phyloP scores from a whole-genome alignment of 2,329 filamentous ascomycete genomes.

The Alternaria arbusti region DNA sequence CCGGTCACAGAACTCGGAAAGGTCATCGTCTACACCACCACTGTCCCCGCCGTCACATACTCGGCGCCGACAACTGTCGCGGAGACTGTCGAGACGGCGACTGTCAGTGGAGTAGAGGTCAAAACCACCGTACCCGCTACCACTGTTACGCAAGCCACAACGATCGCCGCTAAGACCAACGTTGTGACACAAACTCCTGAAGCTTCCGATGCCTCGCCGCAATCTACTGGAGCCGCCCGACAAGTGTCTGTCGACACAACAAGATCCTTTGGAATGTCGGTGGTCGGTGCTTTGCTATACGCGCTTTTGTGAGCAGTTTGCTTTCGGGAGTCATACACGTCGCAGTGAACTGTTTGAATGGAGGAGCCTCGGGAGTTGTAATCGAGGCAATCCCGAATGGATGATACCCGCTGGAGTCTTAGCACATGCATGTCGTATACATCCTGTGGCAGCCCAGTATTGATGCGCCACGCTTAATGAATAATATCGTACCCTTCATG shows the following conservation, averaged over 20 bases:
- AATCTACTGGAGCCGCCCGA: constrained; percentile 26
- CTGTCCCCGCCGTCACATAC: constrained; percentile 34
- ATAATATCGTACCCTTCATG: constrained; percentile 9
- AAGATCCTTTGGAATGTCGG: constrained; percentile 30
- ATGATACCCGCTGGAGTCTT: constrained; percentile 28
- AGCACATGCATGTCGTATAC: background rate
- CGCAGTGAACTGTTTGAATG: background rate
- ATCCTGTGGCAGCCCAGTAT: constrained; percentile 8
- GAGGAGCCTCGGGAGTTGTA: background rate
- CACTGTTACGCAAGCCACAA: constrained; percentile 33
- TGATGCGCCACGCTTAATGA: constrained; percentile 21
- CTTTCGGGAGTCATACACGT: background rate
- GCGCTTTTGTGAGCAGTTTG: constrained; percentile 20
- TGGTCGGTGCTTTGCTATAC: constrained; percentile 36
- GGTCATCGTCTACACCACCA: constrained; percentile 45
- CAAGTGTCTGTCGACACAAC: constrained; percentile 22
- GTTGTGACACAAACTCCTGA: constrained; percentile 25
- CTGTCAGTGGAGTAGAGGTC: constrained; percentile 23
- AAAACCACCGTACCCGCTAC: constrained; percentile 25
- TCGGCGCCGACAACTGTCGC: constrained; percentile 31
- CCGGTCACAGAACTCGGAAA: constrained; percentile 53
- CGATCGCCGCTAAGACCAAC: constrained; percentile 26
- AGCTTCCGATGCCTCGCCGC: constrained; percentile 20
- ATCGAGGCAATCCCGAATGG: constrained; percentile 11
- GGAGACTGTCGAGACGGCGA: constrained; percentile 24